Conservation (phyloP, 1,139 yeast species). For the Zhuliangozyma parablackwelliae region DNA sequence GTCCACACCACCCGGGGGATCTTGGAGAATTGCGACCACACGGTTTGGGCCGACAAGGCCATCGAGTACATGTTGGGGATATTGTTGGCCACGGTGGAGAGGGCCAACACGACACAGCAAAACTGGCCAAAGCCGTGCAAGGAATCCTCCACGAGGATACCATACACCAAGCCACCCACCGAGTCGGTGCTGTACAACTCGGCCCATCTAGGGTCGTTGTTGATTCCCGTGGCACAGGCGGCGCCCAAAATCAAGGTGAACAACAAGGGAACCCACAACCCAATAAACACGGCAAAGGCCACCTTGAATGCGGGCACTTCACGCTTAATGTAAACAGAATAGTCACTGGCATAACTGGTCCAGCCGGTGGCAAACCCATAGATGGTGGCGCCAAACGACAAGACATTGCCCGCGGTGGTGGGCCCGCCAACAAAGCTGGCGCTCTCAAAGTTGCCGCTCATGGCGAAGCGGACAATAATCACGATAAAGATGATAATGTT, state of each 20-base stretch:
- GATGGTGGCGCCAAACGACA: conserved; percentile 80
- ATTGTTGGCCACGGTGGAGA: conserved; percentile 85
- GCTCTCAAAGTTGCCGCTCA: conserved; percentile 54
- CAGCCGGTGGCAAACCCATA: conserved; percentile 94
- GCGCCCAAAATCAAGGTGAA: conserved; percentile 83
- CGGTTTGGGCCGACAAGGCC: conserved; percentile 78
- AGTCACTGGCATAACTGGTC: conserved; percentile 91
- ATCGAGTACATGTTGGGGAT: conserved; percentile 91
- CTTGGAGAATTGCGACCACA: conserved; percentile 66
- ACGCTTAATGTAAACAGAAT: conserved; percentile 78
- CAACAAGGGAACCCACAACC: conserved; percentile 62
- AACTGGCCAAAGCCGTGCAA: conserved; percentile 87
- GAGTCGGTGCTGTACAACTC: conserved; percentile 49
- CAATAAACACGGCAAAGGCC: conserved; percentile 59
- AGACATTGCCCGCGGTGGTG: conserved; percentile 68
- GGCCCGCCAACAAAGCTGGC: conserved; percentile 48
- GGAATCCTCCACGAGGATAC: conserved; percentile 70
- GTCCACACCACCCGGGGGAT: conserved; percentile 87
- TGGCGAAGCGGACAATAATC: conserved; percentile 72
- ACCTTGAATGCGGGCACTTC: conserved; percentile 54
- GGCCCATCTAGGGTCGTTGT: conserved; percentile 44
- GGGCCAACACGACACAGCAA: conserved; percentile 76
- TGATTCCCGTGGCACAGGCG: conserved; percentile 71
- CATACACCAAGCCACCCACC: conserved; percentile 80
- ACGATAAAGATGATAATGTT: conserved; percentile 68